Conservation (phyloP, 2,329 filamentous ascomycete genomes). For the Penicillium sp. region DNA sequence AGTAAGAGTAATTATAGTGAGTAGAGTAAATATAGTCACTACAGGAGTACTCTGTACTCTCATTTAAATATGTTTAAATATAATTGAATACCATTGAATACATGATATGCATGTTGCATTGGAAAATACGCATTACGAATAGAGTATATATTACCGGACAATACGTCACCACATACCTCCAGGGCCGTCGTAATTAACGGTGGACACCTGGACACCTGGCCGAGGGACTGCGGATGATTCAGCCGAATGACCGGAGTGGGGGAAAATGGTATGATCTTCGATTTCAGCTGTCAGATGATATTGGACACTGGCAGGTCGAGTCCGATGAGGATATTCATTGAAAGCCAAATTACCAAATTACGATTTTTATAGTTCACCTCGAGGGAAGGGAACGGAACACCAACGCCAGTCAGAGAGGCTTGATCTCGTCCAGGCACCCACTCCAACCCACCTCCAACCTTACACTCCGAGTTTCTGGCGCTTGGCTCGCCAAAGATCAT, state of each 20-base stretch:
- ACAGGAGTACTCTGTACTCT: too few relatives aligned
- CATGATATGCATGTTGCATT: too few relatives aligned
- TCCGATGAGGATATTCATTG: not conserved
- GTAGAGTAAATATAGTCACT: too few relatives aligned
- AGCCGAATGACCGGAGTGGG: not conserved
- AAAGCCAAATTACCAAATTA: not conserved
- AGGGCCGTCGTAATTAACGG: too few relatives aligned
- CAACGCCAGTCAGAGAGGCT: not conserved
- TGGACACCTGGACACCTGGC: too few relatives aligned
- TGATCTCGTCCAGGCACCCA: not conserved
- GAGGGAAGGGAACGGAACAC: not conserved
- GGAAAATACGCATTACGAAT: too few relatives aligned
- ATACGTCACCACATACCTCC: too few relatives aligned
- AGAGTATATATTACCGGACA: too few relatives aligned
- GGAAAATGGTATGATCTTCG: constrained; percentile 3
- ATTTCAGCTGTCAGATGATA: not conserved
- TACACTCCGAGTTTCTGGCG: not conserved
- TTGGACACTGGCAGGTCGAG: not conserved
- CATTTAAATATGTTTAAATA: too few relatives aligned
- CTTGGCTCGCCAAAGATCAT: constrained; percentile 5
- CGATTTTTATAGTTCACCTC: not conserved
- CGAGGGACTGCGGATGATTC: not conserved
- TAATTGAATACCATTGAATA: too few relatives aligned
- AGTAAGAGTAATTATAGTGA: too few relatives aligned
- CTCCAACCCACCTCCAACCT: not conserved